A percentile compares a stretch with the other conserved stretches of the same genome.
phyloP scores from a whole-genome alignment of 2,329 filamentous ascomycete genomes.

The Alternaria brassicae region DNA sequence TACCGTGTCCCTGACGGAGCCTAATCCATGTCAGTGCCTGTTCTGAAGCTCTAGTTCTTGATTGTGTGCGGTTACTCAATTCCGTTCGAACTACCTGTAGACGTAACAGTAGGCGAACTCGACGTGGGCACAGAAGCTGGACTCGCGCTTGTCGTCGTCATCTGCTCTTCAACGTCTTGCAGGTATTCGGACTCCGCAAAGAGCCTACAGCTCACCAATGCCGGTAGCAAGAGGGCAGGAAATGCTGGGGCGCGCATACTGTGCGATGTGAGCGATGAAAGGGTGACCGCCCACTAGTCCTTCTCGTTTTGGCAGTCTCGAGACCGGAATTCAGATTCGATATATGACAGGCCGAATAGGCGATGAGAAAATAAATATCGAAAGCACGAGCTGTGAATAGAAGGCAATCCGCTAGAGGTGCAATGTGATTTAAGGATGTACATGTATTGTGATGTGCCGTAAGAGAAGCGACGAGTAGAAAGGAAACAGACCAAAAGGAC shows the following conservation, averaged over 20 bases:
- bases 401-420: neutral
- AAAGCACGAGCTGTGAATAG: neutral
- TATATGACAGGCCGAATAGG: neutral
- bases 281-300: neutral
- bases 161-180: conserved; percentile 1
- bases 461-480: neutral
- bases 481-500: conserved; percentile 2
- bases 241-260: conserved; percentile 2
- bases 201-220: neutral
- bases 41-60: neutral
- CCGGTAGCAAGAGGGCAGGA: neutral
- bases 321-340: neutral
- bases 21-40: conserved; percentile 13
- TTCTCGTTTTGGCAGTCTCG: neutral
- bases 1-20: conserved; percentile 20
- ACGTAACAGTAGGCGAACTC: neutral
- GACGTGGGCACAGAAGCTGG: conserved; percentile 10
- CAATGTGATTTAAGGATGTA: neutral
- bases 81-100: neutral
- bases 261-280: neutral
- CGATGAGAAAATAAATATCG: neutral
- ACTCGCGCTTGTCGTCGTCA: conserved; percentile 5
- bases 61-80: conserved; percentile 2
- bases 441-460: neutral
- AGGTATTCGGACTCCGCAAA: neutral